Base-by-base conservation (phyloP, 805 yeast species). In the Yarrowia osloensis region DNA sequence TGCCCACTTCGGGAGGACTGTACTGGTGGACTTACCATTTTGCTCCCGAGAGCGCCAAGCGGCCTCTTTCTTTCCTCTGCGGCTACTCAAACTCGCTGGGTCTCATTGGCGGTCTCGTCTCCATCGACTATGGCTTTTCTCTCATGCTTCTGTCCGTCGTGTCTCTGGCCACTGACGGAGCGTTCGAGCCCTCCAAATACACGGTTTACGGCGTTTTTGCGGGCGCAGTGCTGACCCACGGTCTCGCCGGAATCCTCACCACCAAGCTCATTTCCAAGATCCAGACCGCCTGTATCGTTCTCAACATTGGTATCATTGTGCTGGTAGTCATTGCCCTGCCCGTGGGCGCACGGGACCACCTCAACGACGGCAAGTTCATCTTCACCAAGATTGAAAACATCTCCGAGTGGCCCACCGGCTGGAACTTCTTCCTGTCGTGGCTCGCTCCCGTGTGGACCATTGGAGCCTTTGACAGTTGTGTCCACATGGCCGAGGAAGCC, bases 401-500 rank as follows among this genome's bases (percentile, higher is more conserved):
- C 61, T 78, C 86, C 39, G 82, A 80, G 39, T 88, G 89, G 87
- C 81, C 86, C 11, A 77, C 74, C 39, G 90, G 90, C 33, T 86
- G 87, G 85, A 82, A 85, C 54, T 84, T 80, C 74, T 71, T 79
- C 68, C 76, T 81, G 68, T 75, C 86, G 70, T 84, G 86, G 81
- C 82, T 86, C 85, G 87, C 91, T 0, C 86, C 87, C 1, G 83
- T 87, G 68, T 88, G 93, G 92, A 86, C 90, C 21, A 87, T 88
- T 73, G 89, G 89, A 28, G 86, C 89, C 0, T 88, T 87, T 74
- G 92, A 88, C 74, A 84, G 89, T 8, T 85, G 88, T 71, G 86
- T 88, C 62, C 91, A 88, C 77, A 85, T 87, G 85, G 81, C 88
- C 24, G 93, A 88, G 75, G 91, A 88, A 75, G 88, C 88, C 28